Evolutionary conservation across 345 rosid species (phyloP), one percentile per base, ranked within the genome.

Genomic region (Excoecaria cochinchinensis): DNA sequence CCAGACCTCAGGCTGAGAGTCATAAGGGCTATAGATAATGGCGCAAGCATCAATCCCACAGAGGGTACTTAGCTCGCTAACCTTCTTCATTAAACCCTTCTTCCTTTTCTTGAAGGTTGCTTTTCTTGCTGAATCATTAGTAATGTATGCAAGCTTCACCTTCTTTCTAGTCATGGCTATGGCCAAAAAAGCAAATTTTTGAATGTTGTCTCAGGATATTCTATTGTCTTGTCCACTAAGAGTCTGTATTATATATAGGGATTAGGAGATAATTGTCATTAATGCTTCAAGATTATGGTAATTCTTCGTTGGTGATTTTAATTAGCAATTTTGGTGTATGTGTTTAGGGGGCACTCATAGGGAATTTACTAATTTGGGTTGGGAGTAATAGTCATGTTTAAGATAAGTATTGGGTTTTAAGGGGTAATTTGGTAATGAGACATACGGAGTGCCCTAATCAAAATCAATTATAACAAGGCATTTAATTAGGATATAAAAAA

Each of bases 101-200:
- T 87, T 87, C 73, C 97, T 82, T 72, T 90, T 91, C 85, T 85
- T 91, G 80, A 63, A 87, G 4, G 94, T 87, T 51, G 88, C 87
- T 69, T 81, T 90, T 52, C 92, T 87, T 38, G 85, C 71, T 1
- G 86, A 46, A 24, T 89, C 91, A 24, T 84, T 85, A 50, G 69
- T n/a, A 6, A 91, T 88, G 68, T 59, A 86, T 3, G 83, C 72
- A 44, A 91, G 74, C 67, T 86, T 87, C 81, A 90, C 90, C 77
- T 86, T 91, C 77, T 76, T 78, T 77, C 92, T 90, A 1, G 91
- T 83, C 94, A 90, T 87, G 74, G 66, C 31, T 21, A 42, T 8
- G 13, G 42, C 19, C 1, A 25, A 42, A 12, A 52, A 38, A 55
- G 16, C 59, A 9, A 48, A 73, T 3, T 4, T 24, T 36, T 25